Evolutionary conservation across 2,329 filamentous ascomycete species (phyloP).

Genomic region (Elsinoe arachidis): DNA sequence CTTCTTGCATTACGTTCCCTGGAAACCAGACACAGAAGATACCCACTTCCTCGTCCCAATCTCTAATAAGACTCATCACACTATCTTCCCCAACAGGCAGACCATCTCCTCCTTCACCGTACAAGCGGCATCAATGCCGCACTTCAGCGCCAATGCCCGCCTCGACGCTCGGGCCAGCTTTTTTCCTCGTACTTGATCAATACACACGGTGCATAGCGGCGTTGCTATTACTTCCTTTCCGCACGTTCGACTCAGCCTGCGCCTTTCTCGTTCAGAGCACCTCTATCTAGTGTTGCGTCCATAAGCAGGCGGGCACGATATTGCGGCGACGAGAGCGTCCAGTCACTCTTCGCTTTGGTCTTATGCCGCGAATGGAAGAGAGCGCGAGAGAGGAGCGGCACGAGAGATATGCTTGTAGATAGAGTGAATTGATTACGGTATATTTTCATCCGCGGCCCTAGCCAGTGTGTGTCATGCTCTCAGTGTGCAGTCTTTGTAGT

Average conservation of each 20-base stretch:
- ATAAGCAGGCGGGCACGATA: background rate
- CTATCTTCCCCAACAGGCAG: background rate
- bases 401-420: conserved; percentile 9
- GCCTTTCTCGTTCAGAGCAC: background rate
- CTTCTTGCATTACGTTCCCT: background rate
- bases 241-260: background rate
- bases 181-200: background rate
- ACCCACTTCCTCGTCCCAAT: background rate
- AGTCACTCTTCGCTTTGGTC: background rate
- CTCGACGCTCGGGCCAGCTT: no score
- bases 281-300: background rate
- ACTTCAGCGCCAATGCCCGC: no score
- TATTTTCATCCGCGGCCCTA: background rate
- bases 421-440: conserved; percentile 10
- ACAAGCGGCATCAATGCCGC: background rate
- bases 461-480: background rate
- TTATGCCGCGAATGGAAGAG: background rate
- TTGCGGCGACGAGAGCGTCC: no score
- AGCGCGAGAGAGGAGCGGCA: background rate
- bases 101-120: background rate
- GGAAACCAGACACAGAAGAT: background rate
- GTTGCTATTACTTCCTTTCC: background rate
- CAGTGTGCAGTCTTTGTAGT: background rate
- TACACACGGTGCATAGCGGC: conserved; percentile 13
- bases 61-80: background rate